phyloP scores from a whole-genome alignment of 192 early-diverging fungal genomes.

The Gonapodya sp. region DNA sequence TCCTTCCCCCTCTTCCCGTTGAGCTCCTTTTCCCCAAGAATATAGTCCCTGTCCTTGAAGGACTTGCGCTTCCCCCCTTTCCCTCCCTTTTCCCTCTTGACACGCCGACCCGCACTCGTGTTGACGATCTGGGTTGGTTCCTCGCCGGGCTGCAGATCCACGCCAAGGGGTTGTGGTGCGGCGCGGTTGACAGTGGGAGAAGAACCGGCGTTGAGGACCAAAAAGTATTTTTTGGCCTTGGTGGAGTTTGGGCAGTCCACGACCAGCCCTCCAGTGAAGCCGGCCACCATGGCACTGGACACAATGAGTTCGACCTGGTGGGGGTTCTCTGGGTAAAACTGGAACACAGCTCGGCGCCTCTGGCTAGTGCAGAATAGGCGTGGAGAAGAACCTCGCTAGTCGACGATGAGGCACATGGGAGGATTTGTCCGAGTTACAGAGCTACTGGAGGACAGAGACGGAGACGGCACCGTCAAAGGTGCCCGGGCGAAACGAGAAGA shows the following conservation, averaged over 20 bases:
- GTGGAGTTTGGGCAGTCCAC: slow-evolving; percentile 94
- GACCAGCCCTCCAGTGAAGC: slow-evolving; percentile 91
- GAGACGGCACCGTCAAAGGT: slow-evolving; percentile 93
- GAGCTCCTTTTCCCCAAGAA: slow-evolving; percentile 83
- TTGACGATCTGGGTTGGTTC: background rate
- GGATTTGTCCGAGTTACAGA: slow-evolving; percentile 95
- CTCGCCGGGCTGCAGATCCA: slow-evolving; percentile 26
- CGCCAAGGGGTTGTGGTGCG: slow-evolving; percentile 46
- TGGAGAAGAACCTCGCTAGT: slow-evolving; percentile 81
- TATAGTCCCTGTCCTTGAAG: slow-evolving; percentile 80
- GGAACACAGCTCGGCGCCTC: slow-evolving; percentile 90
- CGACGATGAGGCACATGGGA: slow-evolving; percentile 76
- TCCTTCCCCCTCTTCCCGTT: slow-evolving; percentile 64
- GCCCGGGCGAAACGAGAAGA: slow-evolving; percentile 85
- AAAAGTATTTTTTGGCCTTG: slow-evolving; percentile 93
- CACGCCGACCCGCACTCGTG: background rate
- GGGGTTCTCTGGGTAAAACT: slow-evolving; percentile 97
- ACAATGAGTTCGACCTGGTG: slow-evolving; percentile 90
- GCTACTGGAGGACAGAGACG: slow-evolving; percentile 95
- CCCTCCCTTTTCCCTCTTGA: slow-evolving; percentile 9
- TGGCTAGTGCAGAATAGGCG: slow-evolving; percentile 80
- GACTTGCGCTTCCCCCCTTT: slow-evolving; percentile 24
- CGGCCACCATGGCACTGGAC: slow-evolving; percentile 73
- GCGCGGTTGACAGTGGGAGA: slow-evolving; percentile 20
- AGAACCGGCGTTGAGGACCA: slow-evolving; percentile 92